A percentile compares a stretch with the other conserved stretches of the same genome.
Evolutionary conservation across 2,329 filamentous ascomycete genomes (phyloP).

Genomic region (Aspergillus sp.): DNA sequence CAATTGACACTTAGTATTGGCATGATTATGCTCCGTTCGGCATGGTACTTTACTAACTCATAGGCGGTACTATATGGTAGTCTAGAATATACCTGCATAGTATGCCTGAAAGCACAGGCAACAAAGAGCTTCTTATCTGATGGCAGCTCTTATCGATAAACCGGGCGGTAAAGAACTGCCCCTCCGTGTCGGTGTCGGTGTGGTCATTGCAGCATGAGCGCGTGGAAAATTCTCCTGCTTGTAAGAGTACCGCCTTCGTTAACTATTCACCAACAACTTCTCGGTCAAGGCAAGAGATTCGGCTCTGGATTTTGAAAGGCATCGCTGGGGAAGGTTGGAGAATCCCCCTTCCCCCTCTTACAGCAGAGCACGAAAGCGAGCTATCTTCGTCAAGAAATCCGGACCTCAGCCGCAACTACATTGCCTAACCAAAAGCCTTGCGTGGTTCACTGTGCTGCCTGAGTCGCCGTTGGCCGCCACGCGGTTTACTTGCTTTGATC

Average conservation of each 20-base stretch:
- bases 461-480: constrained; percentile 8
- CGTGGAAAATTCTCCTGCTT: constrained; percentile 30
- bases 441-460: constrained; percentile 12
- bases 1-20: neutral
- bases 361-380: neutral
- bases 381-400: neutral
- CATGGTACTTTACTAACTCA: neutral
- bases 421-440: constrained; percentile 13
- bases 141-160: constrained; percentile 17
- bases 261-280: constrained; percentile 11
- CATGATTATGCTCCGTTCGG: no score
- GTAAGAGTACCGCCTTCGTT: constrained; percentile 11
- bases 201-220: constrained; percentile 30
- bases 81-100: no score
- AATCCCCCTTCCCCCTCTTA: constrained; percentile 7
- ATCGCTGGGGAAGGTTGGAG: constrained; percentile 14
- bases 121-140: neutral
- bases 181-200: constrained; percentile 27
- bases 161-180: constrained; percentile 22
- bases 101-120: neutral
- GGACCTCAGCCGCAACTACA: constrained; percentile 11
- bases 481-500: constrained; percentile 7
- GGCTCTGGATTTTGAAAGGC: neutral
- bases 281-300: constrained; percentile 5
- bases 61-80: neutral